Evolutionary conservation across 805 yeast species (phyloP).

Genomic region (Candida xiaguanensis): DNA sequence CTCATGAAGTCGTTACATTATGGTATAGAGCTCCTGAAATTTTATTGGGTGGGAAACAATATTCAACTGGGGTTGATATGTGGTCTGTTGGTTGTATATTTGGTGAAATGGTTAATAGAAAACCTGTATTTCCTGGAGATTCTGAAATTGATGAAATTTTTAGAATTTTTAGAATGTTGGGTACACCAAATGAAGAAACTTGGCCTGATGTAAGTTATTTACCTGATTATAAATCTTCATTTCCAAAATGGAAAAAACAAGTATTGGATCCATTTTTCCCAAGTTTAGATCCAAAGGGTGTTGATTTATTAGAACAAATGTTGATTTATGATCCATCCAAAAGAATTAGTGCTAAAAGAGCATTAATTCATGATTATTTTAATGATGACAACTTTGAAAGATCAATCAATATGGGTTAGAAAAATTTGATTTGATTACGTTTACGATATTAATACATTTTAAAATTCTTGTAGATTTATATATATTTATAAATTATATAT

Average conservation of each 20-base stretch:
- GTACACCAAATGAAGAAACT: constrained; percentile 87
- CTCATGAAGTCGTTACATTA: constrained; percentile 96
- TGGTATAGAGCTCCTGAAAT: constrained; percentile 99
- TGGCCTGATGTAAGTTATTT: constrained; percentile 94
- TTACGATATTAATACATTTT: neutral
- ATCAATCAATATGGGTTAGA: constrained; percentile 2
- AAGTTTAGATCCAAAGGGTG: constrained; percentile 75
- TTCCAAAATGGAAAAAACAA: constrained; percentile 85
- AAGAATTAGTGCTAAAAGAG: constrained; percentile 91
- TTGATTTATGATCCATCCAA: constrained; percentile 90
- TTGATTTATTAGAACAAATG: constrained; percentile 74
- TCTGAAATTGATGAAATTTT: constrained; percentile 97
- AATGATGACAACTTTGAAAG: constrained; percentile 40
- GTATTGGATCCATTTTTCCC: constrained; percentile 72
- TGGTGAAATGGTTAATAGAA: constrained; percentile 96
- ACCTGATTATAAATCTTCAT: constrained; percentile 90
- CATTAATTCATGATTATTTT: constrained; percentile 85
- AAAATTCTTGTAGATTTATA: neutral
- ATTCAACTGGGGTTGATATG: constrained; percentile 97
- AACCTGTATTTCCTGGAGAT: constrained; percentile 95
- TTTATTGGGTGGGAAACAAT: constrained; percentile 91
- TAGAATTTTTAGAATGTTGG: constrained; percentile 85
- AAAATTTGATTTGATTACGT: neutral
- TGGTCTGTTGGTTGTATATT: constrained; percentile 95
- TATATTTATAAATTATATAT: no score